Evolutionary conservation across 108 stramenopile species (phyloP).

Genomic region (Cylindrotheca closterium): DNA sequence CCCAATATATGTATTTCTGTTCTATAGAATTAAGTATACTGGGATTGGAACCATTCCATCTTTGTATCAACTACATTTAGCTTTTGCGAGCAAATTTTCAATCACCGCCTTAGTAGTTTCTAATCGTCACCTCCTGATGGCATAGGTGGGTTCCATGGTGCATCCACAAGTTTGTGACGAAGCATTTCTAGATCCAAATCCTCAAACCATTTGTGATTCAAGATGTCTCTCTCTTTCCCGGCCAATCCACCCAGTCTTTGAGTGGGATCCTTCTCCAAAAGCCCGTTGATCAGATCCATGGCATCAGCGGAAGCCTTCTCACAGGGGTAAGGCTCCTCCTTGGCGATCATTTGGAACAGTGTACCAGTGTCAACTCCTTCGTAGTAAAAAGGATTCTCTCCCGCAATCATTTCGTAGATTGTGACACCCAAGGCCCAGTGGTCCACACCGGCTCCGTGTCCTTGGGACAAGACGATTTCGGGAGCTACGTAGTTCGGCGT

Average conservation of each 20-base stretch:
- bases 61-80: no score
- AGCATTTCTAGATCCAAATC: slow-evolving; percentile 61
- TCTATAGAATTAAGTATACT: no score
- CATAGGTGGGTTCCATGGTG: slow-evolving; percentile 85
- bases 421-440: slow-evolving; percentile 87
- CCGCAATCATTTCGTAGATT: slow-evolving; percentile 80
- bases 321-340: slow-evolving; percentile 41
- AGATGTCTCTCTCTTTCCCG: slow-evolving; percentile 61
- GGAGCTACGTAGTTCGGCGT: slow-evolving; percentile 88
- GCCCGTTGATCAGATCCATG: slow-evolving; percentile 42
- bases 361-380: slow-evolving; percentile 63
- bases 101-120: neutral
- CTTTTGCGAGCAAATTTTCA: no score
- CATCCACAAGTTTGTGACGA: slow-evolving; percentile 49
- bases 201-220: slow-evolving; percentile 67
- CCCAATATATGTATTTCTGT: no score
- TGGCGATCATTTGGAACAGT: slow-evolving; percentile 75
- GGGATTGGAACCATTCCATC: no score
- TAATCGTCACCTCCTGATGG: neutral
- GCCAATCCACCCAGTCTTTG: slow-evolving; percentile 56
- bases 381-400: slow-evolving; percentile 67
- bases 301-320: slow-evolving; percentile 4
- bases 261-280: slow-evolving; percentile 51
- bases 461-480: slow-evolving; percentile 55
- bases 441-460: slow-evolving; percentile 87